Conservation (phyloP, 345 rosid species). For the Rhizophora mangle region DNA sequence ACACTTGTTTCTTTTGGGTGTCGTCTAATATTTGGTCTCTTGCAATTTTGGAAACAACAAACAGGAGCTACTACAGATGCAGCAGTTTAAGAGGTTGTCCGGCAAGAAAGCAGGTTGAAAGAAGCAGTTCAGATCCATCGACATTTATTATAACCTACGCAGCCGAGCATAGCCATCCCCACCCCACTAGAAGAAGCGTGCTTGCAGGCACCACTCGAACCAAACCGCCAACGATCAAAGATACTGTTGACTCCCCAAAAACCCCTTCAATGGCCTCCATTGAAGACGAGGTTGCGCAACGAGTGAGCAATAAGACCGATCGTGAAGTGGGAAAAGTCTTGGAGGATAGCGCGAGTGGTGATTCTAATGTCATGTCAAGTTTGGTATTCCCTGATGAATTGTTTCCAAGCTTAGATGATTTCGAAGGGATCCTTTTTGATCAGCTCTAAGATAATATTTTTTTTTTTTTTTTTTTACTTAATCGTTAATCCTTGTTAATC, state of each 20-base stretch:
- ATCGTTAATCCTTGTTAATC: no score
- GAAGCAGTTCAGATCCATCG: constrained; percentile 51
- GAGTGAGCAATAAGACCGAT: constrained; percentile 14
- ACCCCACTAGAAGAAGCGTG: constrained; percentile 61
- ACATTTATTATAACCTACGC: constrained; percentile 60
- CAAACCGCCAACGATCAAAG: constrained; percentile 32
- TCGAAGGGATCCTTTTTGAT: constrained; percentile 29
- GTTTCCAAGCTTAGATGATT: constrained; percentile 34
- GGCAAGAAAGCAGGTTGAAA: constrained; percentile 78
- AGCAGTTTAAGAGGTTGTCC: constrained; percentile 77
- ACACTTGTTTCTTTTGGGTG: no score
- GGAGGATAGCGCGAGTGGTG: constrained; percentile 15
- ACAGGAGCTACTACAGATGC: constrained; percentile 80
- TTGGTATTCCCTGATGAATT: constrained; percentile 35
- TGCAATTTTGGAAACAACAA: constrained; percentile 9
- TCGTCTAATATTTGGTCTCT: background rate
- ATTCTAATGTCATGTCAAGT: background rate
- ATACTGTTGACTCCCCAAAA: constrained; percentile 30
- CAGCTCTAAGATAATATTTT: background rate
- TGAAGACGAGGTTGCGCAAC: constrained; percentile 21
- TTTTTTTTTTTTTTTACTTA: no score
- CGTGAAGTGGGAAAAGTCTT: constrained; percentile 14
- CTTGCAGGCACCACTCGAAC: constrained; percentile 62
- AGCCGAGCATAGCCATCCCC: constrained; percentile 61
- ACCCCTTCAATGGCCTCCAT: constrained; percentile 26